Conservation (phyloP, 805 yeast genomes). For the Candida sakaeoensis region DNA sequence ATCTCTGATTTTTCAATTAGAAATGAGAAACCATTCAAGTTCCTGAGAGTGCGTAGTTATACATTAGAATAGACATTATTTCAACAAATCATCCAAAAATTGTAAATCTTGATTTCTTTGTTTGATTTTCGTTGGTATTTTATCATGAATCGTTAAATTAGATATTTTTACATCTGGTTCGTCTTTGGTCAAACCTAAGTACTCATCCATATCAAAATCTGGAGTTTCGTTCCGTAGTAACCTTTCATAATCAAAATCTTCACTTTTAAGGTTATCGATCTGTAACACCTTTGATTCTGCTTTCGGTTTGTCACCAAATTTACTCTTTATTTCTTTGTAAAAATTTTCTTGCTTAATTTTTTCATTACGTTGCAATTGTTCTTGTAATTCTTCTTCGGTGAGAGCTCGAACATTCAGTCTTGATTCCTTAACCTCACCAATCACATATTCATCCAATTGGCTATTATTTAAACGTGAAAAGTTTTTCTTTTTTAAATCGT, state of each 20-base stretch:
- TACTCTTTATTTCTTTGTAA: conserved; percentile 25
- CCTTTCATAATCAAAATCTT: conserved; percentile 20
- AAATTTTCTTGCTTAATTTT: conserved; percentile 26
- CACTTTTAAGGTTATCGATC: conserved; percentile 30
- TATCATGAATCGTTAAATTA: not conserved
- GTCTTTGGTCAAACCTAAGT: conserved; percentile 7
- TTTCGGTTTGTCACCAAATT: conserved; percentile 17
- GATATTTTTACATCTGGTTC: not conserved
- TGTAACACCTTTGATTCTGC: conserved; percentile 25
- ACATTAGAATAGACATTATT: conserved; percentile 7
- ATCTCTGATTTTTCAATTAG: conserved; percentile 47
- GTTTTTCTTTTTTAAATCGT: conserved; percentile 14
- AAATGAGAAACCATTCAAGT: conserved; percentile 78
- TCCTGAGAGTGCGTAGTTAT: conserved; percentile 57
- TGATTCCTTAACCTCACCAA: conserved; percentile 24
- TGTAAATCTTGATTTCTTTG: not conserved
- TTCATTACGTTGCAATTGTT: conserved; percentile 20
- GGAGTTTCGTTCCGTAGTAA: conserved; percentile 10
- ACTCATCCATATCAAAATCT: conserved; percentile 16
- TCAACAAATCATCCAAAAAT: conserved; percentile 6
- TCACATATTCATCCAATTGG: conserved; percentile 33
- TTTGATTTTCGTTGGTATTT: not conserved
- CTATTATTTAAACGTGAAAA: conserved; percentile 8
- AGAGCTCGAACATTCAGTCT: conserved; percentile 15
- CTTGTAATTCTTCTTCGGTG: conserved; percentile 24